Percentiles rank a stretch among this genome's conserved stretches.
phyloP scores from a whole-genome alignment of 805 yeast species.

The Saccharomycopsis lassenensis region DNA sequence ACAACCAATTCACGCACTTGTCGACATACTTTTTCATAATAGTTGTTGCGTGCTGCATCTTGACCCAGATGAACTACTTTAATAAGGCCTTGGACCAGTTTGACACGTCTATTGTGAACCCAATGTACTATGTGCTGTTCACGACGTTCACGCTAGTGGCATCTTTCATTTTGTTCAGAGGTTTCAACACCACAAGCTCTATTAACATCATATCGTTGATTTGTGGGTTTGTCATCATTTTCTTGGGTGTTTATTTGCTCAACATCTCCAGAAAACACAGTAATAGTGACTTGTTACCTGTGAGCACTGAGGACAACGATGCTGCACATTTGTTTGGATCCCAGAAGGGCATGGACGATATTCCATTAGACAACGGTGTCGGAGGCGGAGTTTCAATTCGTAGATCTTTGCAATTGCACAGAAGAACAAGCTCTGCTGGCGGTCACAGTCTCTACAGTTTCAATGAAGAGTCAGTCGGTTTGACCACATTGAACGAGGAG shows the following conservation, averaged over 20 bases:
- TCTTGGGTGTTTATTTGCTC: conserved; percentile 75
- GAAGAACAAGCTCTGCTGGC: conserved; percentile 14
- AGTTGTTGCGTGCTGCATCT: conserved; percentile 70
- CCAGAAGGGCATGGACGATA: conserved; percentile 46
- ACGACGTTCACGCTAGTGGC: conserved; percentile 83
- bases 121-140: conserved; percentile 81
- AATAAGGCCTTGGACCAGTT: conserved; percentile 90
- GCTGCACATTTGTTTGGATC: conserved; percentile 22
- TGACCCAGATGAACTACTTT: conserved; percentile 89
- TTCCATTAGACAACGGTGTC: conserved; percentile 76
- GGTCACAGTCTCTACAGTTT: conserved; percentile 18
- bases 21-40: conserved; percentile 73
- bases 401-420: conserved; percentile 17
- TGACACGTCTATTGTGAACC: conserved; percentile 87
- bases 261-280: conserved; percentile 64
- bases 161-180: conserved; percentile 74
- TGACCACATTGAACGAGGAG: conserved; percentile 25
- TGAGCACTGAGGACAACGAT: conserved; percentile 9
- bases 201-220: conserved; percentile 72
- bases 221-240: conserved; percentile 78
- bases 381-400: conserved; percentile 39
- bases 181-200: conserved; percentile 74
- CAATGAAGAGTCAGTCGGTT: conserved; percentile 26
- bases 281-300: conserved; percentile 29
- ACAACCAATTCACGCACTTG: conserved; percentile 76